phyloP scores from a whole-genome alignment of 2,329 filamentous ascomycete genomes.

The Verticillium alfalfae region DNA sequence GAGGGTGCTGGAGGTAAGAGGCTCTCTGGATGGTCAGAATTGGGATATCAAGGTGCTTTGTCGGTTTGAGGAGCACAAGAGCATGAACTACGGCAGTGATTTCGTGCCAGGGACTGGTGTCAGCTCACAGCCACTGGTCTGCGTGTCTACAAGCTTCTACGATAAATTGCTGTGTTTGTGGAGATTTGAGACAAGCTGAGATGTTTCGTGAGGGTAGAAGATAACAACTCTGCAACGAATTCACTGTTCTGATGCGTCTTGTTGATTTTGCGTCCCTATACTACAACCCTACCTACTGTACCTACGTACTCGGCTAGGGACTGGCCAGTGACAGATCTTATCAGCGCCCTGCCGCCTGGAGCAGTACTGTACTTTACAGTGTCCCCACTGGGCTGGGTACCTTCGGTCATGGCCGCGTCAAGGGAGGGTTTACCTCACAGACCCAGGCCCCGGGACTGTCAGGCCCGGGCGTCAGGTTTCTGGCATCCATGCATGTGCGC shows the following conservation, averaged over 20 bases:
- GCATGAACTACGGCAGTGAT: slow-evolving; percentile 93
- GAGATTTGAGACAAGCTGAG: slow-evolving; percentile 20
- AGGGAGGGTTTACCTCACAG: background rate
- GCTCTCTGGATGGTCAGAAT: slow-evolving; percentile 22
- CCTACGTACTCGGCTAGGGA: no score
- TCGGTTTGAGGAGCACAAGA: slow-evolving; percentile 78
- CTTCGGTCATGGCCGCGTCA: background rate
- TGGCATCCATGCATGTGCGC: background rate
- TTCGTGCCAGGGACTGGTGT: slow-evolving; percentile 37
- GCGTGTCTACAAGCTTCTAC: slow-evolving; percentile 73
- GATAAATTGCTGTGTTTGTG: slow-evolving; percentile 67
- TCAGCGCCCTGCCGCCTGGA: background rate
- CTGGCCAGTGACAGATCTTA: background rate
- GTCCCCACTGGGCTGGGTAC: background rate
- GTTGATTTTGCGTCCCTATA: no score
- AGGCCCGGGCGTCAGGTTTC: background rate
- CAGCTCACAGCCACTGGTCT: slow-evolving; percentile 24
- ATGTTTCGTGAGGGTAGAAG: background rate
- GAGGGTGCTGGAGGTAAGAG: slow-evolving; percentile 51
- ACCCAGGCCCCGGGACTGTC: background rate
- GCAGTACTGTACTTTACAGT: background rate
- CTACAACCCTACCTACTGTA: background rate
- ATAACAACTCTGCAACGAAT: background rate
- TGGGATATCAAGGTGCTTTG: slow-evolving; percentile 63
- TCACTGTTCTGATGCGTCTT: background rate